Conservation (phyloP, 768 basidiomycete genomes). For the Daedaleopsis nitida region DNA sequence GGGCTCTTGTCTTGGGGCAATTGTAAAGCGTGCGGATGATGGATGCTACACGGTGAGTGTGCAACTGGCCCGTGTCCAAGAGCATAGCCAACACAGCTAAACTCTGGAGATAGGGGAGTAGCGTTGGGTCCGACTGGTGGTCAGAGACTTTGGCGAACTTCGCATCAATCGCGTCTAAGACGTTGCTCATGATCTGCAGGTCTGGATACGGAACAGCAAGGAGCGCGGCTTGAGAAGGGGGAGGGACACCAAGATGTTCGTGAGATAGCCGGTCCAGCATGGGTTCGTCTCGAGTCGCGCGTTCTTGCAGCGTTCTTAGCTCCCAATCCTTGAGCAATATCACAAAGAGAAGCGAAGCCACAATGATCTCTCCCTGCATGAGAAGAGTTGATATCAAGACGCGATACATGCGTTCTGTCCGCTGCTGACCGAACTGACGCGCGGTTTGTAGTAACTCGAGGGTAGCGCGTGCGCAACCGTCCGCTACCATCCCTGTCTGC, state of each 20-base stretch:
- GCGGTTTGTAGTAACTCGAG: conserved; percentile 55
- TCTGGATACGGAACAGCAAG: conserved; percentile 7
- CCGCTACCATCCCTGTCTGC: conserved; percentile 36
- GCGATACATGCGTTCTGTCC: conserved; percentile 62
- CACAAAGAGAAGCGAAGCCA: conserved; percentile 73
- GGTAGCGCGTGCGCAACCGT: conserved; percentile 50
- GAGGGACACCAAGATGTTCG: conserved; percentile 1
- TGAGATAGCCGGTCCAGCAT: conserved; percentile 3
- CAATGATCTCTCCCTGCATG: conserved; percentile 76
- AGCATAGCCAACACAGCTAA: conserved; percentile 59
- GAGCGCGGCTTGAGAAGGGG: not conserved
- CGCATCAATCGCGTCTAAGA: conserved; percentile 38
- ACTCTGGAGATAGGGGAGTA: conserved; percentile 53
- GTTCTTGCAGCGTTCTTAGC: conserved; percentile 21
- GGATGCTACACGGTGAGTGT: conserved; percentile 43
- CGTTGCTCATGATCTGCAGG: conserved; percentile 10
- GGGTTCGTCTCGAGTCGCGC: not conserved
- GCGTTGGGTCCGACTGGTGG: conserved; percentile 10
- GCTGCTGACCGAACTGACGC: conserved; percentile 53
- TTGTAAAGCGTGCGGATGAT: conserved; percentile 50
- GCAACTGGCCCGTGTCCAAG: conserved; percentile 52
- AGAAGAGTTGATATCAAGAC: conserved; percentile 64
- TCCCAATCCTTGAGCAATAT: conserved; percentile 68
- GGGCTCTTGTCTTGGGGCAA: conserved; percentile 32
- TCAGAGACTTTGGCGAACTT: conserved; percentile 33